Percentiles rank a stretch among this genome's conserved stretches.
These are phyloP conservation scores for Barnettozyma wickerhamii DNA, from an alignment of 805 yeast genomes.

Conservation along the genomic window DNA sequence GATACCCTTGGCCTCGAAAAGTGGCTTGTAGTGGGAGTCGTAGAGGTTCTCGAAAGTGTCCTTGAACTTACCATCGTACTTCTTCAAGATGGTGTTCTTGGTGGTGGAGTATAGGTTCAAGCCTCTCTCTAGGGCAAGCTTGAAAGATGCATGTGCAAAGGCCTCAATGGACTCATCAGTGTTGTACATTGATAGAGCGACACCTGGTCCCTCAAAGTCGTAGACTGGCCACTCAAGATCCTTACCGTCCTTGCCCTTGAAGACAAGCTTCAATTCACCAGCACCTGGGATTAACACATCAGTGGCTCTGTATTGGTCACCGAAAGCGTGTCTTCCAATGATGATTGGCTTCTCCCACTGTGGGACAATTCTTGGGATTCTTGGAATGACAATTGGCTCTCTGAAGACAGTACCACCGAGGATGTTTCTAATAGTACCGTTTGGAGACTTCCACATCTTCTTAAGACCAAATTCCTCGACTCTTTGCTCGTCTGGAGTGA, in stretches of 20 bases:
- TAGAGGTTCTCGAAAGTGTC: constrained; percentile 85
- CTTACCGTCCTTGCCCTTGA: constrained; percentile 62
- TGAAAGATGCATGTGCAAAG: constrained; percentile 91
- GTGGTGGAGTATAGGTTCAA: constrained; percentile 84
- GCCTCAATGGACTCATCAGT: constrained; percentile 87
- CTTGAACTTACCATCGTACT: constrained; percentile 93
- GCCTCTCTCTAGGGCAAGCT: constrained; percentile 74
- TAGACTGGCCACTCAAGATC: constrained; percentile 56
- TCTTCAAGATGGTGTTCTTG: constrained; percentile 91
- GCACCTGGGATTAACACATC: constrained; percentile 76
- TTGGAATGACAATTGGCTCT: constrained; percentile 89
- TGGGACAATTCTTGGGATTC: constrained; percentile 83
- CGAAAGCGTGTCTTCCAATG: constrained; percentile 96
- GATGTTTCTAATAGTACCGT: constrained; percentile 94
- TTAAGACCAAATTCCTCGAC: constrained; percentile 86
- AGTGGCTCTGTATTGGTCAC: constrained; percentile 95
- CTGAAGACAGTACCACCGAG: constrained; percentile 96
- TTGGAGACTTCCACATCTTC: constrained; percentile 97
- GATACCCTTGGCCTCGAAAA: constrained; percentile 76
- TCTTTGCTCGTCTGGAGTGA: constrained; percentile 97
- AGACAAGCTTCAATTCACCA: constrained; percentile 75
- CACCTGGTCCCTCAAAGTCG: constrained; percentile 63
- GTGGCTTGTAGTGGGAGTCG: constrained; percentile 58
- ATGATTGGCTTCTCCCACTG: constrained; percentile 95
- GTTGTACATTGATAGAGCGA: constrained; percentile 92